phyloP scores from a whole-genome alignment of 768 basidiomycete species.

The Xerocomellus amylosporus region DNA sequence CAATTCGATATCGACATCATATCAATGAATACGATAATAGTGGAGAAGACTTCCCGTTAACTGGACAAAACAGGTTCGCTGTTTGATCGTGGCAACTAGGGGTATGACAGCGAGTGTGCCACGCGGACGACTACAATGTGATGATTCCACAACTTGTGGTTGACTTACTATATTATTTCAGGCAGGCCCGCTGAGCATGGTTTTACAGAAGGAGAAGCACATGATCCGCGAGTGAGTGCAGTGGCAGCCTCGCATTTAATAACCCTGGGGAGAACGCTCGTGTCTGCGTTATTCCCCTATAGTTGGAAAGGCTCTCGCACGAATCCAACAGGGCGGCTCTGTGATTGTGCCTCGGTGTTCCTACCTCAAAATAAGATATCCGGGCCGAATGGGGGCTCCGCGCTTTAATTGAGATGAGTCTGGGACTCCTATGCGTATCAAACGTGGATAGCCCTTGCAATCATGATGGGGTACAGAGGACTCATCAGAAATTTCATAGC shows the following conservation, averaged over 20 bases:
- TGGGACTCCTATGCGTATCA: background rate
- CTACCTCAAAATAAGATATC: conserved; percentile 1
- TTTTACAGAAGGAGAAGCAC: background rate
- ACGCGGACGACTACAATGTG: background rate
- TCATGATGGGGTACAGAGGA: conserved; percentile 7
- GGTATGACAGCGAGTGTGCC: background rate
- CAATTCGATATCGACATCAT: conserved; percentile 12
- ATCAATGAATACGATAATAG: conserved; percentile 2
- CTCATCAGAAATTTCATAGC: conserved; percentile 5
- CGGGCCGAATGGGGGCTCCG: background rate
- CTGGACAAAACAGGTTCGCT: background rate
- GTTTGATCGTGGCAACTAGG: conserved; percentile 8
- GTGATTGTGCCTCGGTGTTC: conserved; percentile 1
- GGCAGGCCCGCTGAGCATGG: background rate
- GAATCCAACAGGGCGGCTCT: background rate
- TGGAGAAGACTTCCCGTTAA: background rate
- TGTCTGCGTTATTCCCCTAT: background rate
- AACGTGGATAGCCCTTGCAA: conserved; percentile 4
- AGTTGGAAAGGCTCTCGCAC: background rate
- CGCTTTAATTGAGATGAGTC: background rate
- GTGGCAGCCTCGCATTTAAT: background rate
- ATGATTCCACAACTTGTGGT: background rate
- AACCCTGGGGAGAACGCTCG: conserved; percentile 9
- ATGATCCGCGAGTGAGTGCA: background rate
- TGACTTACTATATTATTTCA: background rate